phyloP scores from a whole-genome alignment of 23 red algal genomes.

The Pyropia yezoensis region DNA sequence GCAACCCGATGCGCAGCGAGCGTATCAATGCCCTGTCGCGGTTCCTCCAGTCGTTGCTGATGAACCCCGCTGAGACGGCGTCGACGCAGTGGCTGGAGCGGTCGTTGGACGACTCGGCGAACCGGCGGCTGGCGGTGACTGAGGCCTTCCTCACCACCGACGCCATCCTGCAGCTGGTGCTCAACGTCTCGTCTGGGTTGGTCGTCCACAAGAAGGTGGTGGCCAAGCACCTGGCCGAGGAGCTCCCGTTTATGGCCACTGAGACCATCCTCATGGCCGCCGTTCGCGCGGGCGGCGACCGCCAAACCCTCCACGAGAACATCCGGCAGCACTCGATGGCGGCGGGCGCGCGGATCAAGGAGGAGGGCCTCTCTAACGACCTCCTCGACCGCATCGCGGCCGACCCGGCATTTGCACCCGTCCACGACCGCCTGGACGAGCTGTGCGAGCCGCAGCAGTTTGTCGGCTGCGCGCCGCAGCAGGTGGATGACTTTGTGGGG shows the following conservation, averaged over 20 bases:
- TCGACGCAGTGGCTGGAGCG: constrained; percentile 91
- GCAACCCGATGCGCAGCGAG: constrained; percentile 94
- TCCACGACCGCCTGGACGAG: constrained; percentile 33
- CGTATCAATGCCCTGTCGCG: constrained; percentile 67
- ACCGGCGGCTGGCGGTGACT: constrained; percentile 57
- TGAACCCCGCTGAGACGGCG: constrained; percentile 91
- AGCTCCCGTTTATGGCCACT: constrained; percentile 94
- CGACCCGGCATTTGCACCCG: constrained; percentile 30
- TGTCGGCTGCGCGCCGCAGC: constrained; percentile 77
- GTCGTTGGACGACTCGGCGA: constrained; percentile 77
- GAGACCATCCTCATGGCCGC: constrained; percentile 84
- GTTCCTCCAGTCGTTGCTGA: constrained; percentile 69
- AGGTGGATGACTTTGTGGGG: constrained; percentile 72
- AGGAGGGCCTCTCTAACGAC: constrained; percentile 70
- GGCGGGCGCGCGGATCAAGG: constrained; percentile 64
- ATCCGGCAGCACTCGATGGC: constrained; percentile 64
- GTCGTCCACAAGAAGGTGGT: constrained; percentile 84
- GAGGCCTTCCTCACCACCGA: constrained; percentile 81
- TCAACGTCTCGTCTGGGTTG: constrained; percentile 69
- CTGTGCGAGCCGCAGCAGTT: constrained; percentile 49
- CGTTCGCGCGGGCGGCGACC: constrained; percentile 64
- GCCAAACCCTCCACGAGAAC: constrained; percentile 72
- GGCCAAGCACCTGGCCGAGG: constrained; percentile 46
- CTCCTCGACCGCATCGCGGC: constrained; percentile 41
- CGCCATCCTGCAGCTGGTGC: constrained; percentile 74